Base-by-base conservation (phyloP, 2,329 filamentous ascomycete species). In the Juglanconis sp. region DNA sequence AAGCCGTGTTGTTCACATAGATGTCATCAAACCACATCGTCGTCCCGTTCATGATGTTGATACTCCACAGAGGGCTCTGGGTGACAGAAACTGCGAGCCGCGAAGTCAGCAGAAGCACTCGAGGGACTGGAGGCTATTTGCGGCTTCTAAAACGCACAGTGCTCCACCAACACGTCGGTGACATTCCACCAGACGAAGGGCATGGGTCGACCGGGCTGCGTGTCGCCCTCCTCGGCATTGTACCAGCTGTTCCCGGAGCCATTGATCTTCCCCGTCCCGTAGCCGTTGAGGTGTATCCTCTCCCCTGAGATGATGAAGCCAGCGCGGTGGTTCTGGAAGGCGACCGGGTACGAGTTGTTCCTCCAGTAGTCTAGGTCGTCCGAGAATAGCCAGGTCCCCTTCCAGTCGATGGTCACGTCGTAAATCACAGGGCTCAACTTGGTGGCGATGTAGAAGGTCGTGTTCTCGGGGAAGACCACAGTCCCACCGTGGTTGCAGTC, bases 161-260 rank as follows among this genome's bases (percentile, higher is more conserved):
- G 78, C 30, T 75, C 72, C n/a, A 85, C 80, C 4, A 72, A 71
- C 2, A 84, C 81, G 56, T 83, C 76, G n/a, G 75, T 78, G 3
- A 81, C 78, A 64, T 84, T 85, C 82, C 81, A 85, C 56, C 83
- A 77, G 4, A 84, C 80, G 60, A 85, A 84, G 0, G 81, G 81
- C 81, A 85, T 85, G 0, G 81, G 82, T 9, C 82, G 70, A 3
- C 81, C 81, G 1, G 77, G 76, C 56, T 75, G 76, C 0, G 80
- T 84, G 5, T 68, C 64, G 13, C 72, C 76, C 32, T 73, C 65
- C 67, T 84, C 81, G 8, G 71, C 77, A 17, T 71, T 76, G 63
- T 85, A 85, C 82, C 82, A 85, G 1, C 73, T 66, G 62, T 85
- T 77, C 3, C 82, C 81, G 62, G 82, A 82, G 5, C 81, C 81